Evolutionary conservation across 352 stramenopile species (phyloP).

Genomic region (Aphanomyces euteiches): DNA sequence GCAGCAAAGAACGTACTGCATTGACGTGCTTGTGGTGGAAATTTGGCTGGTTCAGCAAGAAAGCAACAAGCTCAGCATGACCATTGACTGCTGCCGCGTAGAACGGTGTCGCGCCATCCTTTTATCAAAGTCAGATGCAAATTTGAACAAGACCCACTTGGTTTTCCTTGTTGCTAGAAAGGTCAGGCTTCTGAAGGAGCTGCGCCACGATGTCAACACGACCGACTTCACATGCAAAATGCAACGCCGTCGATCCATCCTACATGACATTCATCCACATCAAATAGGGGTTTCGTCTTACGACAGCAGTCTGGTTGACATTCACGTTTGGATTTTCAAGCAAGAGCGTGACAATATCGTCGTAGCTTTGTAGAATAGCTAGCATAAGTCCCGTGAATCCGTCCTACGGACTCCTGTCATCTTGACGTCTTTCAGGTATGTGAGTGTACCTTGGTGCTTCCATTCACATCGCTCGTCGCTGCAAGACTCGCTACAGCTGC

Average conservation of each 20-base stretch:
- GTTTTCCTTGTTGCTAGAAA: background rate
- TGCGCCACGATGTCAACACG: background rate
- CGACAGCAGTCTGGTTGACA: background rate
- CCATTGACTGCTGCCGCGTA: background rate
- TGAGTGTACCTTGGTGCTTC: background rate
- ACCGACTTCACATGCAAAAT: slow-evolving; percentile 7
- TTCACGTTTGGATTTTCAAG: background rate
- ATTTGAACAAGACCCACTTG: background rate
- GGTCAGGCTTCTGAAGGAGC: background rate
- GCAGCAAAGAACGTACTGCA: background rate
- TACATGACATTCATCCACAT: background rate
- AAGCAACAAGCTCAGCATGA: background rate
- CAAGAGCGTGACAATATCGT: background rate
- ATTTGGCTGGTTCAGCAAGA: background rate
- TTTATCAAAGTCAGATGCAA: background rate
- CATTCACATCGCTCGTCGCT: background rate
- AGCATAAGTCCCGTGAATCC: background rate
- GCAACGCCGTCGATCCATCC: background rate
- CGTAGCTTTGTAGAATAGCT: background rate
- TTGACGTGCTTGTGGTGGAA: background rate
- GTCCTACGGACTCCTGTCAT: background rate
- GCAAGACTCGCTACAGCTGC: background rate
- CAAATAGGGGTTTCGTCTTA: background rate
- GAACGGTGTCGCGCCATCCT: background rate
- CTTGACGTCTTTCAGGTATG: too few species aligned